Evolutionary conservation across 2,329 filamentous ascomycete species (phyloP), one percentile per base, ranked within the genome.

Genomic region (Paramyrothecium roridum): DNA sequence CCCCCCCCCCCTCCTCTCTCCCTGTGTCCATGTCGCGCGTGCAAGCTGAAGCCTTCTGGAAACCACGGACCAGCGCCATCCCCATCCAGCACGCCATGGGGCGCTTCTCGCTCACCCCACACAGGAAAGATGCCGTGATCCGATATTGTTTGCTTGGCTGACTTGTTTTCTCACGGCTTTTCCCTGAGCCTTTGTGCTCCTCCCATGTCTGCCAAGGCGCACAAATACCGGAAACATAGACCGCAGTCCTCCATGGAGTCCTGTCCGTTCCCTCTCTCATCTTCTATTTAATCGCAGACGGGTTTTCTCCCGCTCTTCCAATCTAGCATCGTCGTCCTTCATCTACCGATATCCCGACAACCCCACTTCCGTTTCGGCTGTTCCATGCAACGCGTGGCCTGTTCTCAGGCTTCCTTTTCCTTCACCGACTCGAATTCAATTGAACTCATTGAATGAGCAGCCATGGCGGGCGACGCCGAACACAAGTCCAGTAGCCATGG

Each of bases 401-500:
- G 26, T 30, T 10, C 4, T 10, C 37, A 17, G 37, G 37, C 37
- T 43, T 13, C 3, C 37, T 16, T 13, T 43, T 43, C 37, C 12
- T 6, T 19, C 13, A 6, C 37, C 37, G 16, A 13, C 12, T 43
- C 37, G 13, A 3, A 43, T 19, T 13, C 37, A 6, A n/a, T 43
- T 19, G 37, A 16, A 43, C n/a, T 16, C 33, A 16, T 13, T 43
- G 37, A 43, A 19, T 3, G 37, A 19, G 13, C 37, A 16, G n/a
- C 16, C 37, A 43, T 43, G 37, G n/a, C 37, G n/a, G 37, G 37
- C n/a, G 37, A 16, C 37, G n/a, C 4, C 13, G 37, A 43, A 6
- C 37, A 43, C 16, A 51, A 40, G 49, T 12, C 22, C 13, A 16
- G n/a, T 30, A 20, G 33, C 21, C 6, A 50, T 51, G 66, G 62